Base-by-base conservation (phyloP, 371 early-diverging fungal genomes). In the Apophysomyces ossiformis region DNA sequence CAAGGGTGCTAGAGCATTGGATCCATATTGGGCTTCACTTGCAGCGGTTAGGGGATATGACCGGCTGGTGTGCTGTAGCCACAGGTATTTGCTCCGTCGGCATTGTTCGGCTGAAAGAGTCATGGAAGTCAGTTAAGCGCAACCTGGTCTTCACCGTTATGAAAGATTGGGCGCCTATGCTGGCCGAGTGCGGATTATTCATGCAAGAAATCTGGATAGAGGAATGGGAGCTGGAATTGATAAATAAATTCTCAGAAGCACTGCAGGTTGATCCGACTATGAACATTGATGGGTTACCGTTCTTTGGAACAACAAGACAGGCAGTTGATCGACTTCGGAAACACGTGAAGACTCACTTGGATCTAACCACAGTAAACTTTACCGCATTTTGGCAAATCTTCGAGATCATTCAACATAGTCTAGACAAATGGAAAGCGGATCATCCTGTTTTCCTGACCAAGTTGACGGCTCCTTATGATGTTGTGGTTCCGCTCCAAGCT, bases 1-100 rank as follows among this genome's bases (percentile, higher is more conserved):
- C 90, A 18, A 76, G 77, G 38, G 67, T 93, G 21, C 66, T 93
- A 37, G 85, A 81, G 57, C 93, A 92, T 63, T 93, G 93, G 93
- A 90, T 92, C 47, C 78, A 74, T 15, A 85, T 91, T 3, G 93
- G 91, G 13, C 73, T 80, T 7, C 69, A 75, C 36, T 72, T 89
- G 46, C 69, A 87, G 0, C 47, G 66, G 1, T 65, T 91, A 16
- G 89, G 91, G 26, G 93, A 93, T 61, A 87, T 90, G 72, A 82
- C 87, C 0, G 84, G 89, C 16, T 93, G 91, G 88, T 79, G 88
- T 38, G 90, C 92, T 0, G 84, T 93, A 37, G 92, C 93, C 5
- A 83, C 84, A 60, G 92, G 88, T 1, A 70, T 93, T 1, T 92
- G 92, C 38, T 88, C 90, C 6, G 87, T 92, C 9, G 90, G 88